A percentile compares a stretch with the other conserved stretches of the same genome.
Conservation (phyloP, 805 yeast species). For the Starmerella cellae region DNA sequence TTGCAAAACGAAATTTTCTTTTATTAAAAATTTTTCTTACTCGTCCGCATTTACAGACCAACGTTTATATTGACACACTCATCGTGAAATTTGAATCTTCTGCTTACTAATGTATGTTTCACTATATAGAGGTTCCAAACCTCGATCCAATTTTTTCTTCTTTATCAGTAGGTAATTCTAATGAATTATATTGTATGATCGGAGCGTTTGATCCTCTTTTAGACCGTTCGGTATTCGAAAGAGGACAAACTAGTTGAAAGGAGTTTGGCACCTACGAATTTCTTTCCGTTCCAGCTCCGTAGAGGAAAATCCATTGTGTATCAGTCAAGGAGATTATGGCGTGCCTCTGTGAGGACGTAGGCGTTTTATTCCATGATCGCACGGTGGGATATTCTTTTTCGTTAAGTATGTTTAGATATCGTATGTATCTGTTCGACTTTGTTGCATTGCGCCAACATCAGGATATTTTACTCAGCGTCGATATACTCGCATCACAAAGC, state of each 20-base stretch:
- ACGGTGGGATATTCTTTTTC: conserved; percentile 25
- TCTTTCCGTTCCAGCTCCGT: conserved; percentile 32
- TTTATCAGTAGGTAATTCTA: conserved; percentile 25
- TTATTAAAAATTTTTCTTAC: no score
- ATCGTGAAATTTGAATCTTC: no score
- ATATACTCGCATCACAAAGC: no score
- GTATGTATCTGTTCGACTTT: no score
- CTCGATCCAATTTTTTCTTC: conserved; percentile 10
- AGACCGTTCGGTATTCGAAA: conserved; percentile 16
- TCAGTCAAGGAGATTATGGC: conserved; percentile 14
- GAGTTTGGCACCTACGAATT: conserved; percentile 25
- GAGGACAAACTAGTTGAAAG: conserved; percentile 21
- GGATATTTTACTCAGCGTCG: no score
- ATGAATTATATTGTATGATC: conserved; percentile 23
- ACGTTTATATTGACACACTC: no score
- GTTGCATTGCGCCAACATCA: no score
- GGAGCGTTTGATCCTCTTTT: conserved; percentile 19
- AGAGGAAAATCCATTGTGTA: conserved; percentile 24
- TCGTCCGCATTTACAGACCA: no score
- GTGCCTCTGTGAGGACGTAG: conserved; percentile 9
- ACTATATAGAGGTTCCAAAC: background rate
- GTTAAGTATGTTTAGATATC: no score
- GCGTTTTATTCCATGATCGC: conserved; percentile 20
- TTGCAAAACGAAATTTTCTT: no score
- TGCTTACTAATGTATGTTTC: background rate